A percentile compares a stretch with the other conserved stretches of the same genome.
phyloP scores from a whole-genome alignment of 2,329 filamentous ascomycete genomes.

The Furcasterigmium furcatum region DNA sequence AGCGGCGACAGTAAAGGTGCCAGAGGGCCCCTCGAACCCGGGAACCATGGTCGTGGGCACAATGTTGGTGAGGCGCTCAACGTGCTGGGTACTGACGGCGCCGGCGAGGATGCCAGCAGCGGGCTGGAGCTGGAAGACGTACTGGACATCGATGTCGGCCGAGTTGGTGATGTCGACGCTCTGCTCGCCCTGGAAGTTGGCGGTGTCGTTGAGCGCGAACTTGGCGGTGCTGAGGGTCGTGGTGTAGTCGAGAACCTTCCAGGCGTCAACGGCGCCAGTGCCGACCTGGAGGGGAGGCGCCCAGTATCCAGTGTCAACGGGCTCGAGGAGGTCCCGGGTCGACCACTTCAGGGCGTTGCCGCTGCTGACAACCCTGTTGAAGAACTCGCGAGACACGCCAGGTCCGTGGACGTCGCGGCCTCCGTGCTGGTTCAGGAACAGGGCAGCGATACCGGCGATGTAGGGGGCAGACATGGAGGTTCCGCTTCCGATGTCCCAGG shows the following conservation, averaged over 20 bases:
- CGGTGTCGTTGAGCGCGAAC: neutral
- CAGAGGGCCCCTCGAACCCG: neutral
- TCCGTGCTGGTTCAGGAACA: neutral
- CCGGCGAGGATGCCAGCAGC: conserved; percentile 1
- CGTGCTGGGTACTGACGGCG: neutral
- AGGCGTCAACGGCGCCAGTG: neutral
- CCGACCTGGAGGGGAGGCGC: neutral
- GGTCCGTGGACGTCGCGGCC: neutral
- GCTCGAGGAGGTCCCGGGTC: conserved; percentile 11
- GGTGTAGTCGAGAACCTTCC: neutral
- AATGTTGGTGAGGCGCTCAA: neutral
- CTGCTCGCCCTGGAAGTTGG: neutral
- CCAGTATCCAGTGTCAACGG: neutral
- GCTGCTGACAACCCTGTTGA: neutral
- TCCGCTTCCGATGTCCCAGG: conserved; percentile 13
- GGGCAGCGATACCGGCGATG: neutral
- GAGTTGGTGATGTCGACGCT: neutral
- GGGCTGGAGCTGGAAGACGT: neutral
- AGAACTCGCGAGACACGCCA: neutral
- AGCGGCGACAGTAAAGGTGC: neutral
- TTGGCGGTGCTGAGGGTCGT: neutral
- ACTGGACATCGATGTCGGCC: neutral
- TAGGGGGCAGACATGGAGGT: conserved; percentile 2
- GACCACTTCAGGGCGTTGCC: neutral
- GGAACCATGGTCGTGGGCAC: conserved; percentile 3